Evolutionary conservation across 148 eudicot genomes (phyloP).

Genomic region (Fallopia convolvulus): DNA sequence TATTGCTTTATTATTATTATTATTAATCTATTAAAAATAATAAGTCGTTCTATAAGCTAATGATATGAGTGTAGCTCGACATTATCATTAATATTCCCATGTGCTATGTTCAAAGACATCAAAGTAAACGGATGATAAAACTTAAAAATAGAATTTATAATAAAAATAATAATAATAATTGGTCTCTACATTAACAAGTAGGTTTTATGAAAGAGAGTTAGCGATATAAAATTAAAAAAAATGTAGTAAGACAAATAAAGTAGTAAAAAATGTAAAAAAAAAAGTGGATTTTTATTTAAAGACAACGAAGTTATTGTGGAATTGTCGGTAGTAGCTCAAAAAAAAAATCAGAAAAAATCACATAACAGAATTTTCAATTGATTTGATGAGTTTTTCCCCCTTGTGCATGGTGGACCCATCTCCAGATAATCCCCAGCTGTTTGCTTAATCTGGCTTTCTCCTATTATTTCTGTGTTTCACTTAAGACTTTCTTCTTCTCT

Average conservation of each 20-base stretch:
- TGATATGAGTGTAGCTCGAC: neutral
- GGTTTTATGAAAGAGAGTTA: neutral
- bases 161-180: neutral
- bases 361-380: neutral
- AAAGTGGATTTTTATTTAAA: too few species aligned
- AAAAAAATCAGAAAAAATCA: neutral
- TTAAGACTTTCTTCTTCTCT: neutral
- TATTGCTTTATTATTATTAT: too few species aligned
- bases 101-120: neutral
- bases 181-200: neutral
- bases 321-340: slow-evolving; percentile 6
- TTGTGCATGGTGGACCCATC: neutral
- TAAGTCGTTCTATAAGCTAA: neutral
- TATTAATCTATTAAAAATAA: too few species aligned
- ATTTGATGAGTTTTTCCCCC: neutral
- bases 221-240: neutral
- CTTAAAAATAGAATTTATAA: neutral
- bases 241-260: neutral
- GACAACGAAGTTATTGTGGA: slow-evolving; percentile 4
- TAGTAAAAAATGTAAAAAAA: neutral
- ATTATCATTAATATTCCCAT: neutral
- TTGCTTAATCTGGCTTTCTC: neutral
- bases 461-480: neutral
- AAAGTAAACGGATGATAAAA: neutral
- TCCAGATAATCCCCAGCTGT: slow-evolving; percentile 8